Percentiles rank a stretch among this genome's conserved stretches.
Conservation (phyloP, 1,284 basidiomycete genomes). For the Fistulina hepatica region DNA sequence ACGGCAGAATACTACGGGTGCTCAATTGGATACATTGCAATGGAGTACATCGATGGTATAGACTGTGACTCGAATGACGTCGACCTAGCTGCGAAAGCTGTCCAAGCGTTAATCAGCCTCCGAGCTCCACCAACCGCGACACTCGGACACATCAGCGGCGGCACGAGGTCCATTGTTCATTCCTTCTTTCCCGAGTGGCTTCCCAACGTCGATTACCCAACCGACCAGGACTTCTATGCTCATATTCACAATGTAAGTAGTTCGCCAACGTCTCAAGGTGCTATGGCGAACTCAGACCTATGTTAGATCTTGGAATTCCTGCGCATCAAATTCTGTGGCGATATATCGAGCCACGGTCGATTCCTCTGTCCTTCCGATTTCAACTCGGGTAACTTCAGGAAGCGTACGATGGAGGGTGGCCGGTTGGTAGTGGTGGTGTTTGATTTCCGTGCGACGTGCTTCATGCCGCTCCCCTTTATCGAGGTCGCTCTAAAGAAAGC, state of each 20-base stretch:
- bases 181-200: background rate
- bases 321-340: background rate
- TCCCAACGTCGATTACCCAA: background rate
- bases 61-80: slow-evolving; percentile 10
- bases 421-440: background rate
- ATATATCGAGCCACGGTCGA: background rate
- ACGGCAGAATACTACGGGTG: background rate
- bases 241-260: background rate
- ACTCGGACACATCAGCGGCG: slow-evolving; percentile 7
- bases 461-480: background rate
- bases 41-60: slow-evolving; percentile 12
- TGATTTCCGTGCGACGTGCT: background rate
- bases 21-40: slow-evolving; percentile 9
- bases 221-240: background rate
- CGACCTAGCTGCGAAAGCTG: slow-evolving; percentile 9
- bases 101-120: slow-evolving; percentile 9
- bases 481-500: background rate
- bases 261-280: background rate
- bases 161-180: background rate
- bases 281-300: background rate
- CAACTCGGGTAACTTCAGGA: background rate
- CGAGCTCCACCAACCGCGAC: slow-evolving; percentile 1
- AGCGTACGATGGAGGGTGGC: background rate
- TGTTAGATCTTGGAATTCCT: background rate
- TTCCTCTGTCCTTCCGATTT: background rate